phyloP scores from a whole-genome alignment of 148 eudicot genomes.

The Hydrangea macrophylla region DNA sequence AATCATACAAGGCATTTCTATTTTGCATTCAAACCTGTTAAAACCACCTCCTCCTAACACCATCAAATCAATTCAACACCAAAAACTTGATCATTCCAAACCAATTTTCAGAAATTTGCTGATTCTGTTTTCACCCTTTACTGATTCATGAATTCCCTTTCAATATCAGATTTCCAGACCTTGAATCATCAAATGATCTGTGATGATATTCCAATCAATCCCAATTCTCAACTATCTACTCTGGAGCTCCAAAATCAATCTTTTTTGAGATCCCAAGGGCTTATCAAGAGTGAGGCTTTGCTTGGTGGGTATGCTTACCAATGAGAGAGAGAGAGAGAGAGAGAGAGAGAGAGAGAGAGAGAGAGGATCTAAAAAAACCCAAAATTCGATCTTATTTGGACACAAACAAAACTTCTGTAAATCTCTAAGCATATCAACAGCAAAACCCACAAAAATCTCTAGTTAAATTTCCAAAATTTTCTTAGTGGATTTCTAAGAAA shows the following conservation, averaged over 20 bases:
- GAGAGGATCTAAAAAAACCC: not conserved
- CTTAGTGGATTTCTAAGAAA: not conserved
- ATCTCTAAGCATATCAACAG: conserved; percentile 10
- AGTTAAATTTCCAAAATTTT: not conserved
- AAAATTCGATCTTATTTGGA: not conserved
- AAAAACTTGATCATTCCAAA: not conserved
- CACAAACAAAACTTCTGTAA: not conserved
- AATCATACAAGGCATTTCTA: conserved; percentile 1
- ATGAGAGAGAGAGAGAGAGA: not conserved
- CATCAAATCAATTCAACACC: conserved; percentile 3
- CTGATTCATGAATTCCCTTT: not conserved
- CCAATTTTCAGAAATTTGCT: not conserved
- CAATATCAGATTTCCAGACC: not conserved
- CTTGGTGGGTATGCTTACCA: not conserved
- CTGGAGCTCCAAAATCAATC: not conserved
- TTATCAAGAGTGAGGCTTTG: not conserved
- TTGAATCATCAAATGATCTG: not conserved
- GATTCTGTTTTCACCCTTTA: not conserved
- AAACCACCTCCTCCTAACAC: not conserved
- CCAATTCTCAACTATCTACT: not conserved
- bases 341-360: not conserved
- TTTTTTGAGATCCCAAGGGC: not conserved
- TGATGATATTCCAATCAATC: not conserved
- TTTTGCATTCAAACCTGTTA: not conserved
- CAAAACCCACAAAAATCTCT: not conserved